Conservation (phyloP, 768 basidiomycete genomes). For the Glaciozyma martinii region DNA sequence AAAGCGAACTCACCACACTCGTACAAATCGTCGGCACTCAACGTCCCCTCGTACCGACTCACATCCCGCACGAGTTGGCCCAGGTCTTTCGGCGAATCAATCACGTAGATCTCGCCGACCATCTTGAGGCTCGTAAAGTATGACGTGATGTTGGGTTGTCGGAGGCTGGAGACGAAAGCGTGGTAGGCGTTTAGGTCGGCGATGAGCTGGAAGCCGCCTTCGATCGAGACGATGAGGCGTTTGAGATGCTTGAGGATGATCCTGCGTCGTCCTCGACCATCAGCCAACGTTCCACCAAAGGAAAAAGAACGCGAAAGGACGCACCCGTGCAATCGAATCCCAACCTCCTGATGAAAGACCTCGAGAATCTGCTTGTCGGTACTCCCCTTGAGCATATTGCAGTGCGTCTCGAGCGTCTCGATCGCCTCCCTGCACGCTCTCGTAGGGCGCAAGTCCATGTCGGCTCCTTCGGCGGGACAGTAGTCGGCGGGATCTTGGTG, state of each 20-base stretch:
- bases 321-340: constrained; percentile 73
- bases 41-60: constrained; percentile 87
- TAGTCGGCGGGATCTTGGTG: constrained; percentile 79
- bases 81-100: constrained; percentile 71
- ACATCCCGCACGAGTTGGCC: constrained; percentile 94
- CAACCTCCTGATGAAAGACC: constrained; percentile 96
- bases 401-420: constrained; percentile 78
- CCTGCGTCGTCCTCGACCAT: constrained; percentile 42
- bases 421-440: constrained; percentile 83
- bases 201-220: constrained; percentile 90
- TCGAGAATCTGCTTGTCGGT: constrained; percentile 94
- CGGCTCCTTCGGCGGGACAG: constrained; percentile 69
- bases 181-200: constrained; percentile 93
- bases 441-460: constrained; percentile 72
- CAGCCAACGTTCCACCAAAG: not conserved
- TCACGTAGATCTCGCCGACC: constrained; percentile 92
- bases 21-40: constrained; percentile 91
- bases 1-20: constrained; percentile 69
- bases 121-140: constrained; percentile 95
- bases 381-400: constrained; percentile 79
- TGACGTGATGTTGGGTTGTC: constrained; percentile 68
- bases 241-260: constrained; percentile 96
- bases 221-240: constrained; percentile 87
- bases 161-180: constrained; percentile 74
- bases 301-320: constrained; percentile 30